Evolutionary conservation across 2,329 filamentous ascomycete genomes (phyloP), one percentile per base, ranked within the genome.

Genomic region (Purpureocillium takamizusanense): DNA sequence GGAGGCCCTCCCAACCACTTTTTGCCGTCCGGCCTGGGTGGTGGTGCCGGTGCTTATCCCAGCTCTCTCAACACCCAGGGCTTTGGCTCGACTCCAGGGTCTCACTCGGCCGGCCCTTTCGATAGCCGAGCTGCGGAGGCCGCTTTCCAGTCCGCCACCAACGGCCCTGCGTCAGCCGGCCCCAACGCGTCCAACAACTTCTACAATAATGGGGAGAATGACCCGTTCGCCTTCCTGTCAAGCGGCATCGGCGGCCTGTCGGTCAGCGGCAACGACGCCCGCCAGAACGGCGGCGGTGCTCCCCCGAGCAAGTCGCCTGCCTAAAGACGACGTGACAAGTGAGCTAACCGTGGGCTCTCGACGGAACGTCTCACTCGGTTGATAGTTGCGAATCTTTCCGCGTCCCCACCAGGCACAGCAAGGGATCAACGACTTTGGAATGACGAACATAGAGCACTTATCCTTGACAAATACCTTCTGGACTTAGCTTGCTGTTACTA

Each of bases 91-190:
- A 81, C 80, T 39, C 83, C 81, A 30, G 79, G 81, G 37, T 82
- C 87, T 50, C 87, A 92, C 62, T 84, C 85, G 17, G 84, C 84
- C 31, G 85, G 87, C 11, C 83, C 83, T 5, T 97, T 98, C 55
- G 89, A 95, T 57, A 94, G 88, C 68, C 86, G 89, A 46, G 85
- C 87, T 45, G 87, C 90, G 13, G 90, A 97, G 66, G 88, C 88
- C 43, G 90, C 92, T 18, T 98, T 98, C 70, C 86, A 86, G 57
- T 86, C 85, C 31, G 88, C 86, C 30, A 82, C 82, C 51, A 90
- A 92, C 50, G 86, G 85, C 40, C 82, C 83, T 15, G 80, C 81
- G 13, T 86, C 84, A 33, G 82, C 81, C 43, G 85, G 84, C 28
- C 78, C 81, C 43, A 84, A 83, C 31, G 79, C 82, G 27, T 80